Evolutionary conservation across 2,329 filamentous ascomycete genomes (phyloP), one percentile per base, ranked within the genome.

Genomic region (Colletotrichum tropicicola): DNA sequence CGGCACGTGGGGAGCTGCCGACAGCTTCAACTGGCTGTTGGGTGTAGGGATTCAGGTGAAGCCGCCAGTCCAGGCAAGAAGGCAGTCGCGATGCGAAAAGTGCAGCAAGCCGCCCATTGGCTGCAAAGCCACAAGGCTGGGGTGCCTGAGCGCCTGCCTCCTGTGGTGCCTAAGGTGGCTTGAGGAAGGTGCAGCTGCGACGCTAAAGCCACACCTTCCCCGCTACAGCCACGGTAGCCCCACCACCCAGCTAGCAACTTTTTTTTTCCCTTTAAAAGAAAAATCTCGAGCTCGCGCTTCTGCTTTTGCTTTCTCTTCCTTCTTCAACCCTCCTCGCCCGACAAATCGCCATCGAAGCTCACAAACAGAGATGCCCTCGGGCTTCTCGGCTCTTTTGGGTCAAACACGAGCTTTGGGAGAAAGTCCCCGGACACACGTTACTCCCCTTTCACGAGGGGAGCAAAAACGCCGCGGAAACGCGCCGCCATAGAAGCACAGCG

Each of bases 301-400:
- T 27, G 1, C 4, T 69, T 71, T 70, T 60, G 68, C 74, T 72
- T 72, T 71, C 75, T 68, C 76, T 77, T 75, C 77, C 74, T 78
- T 74, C 77, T 77, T 76, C 81, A 83, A 88, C 88, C 89, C 90
- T 92, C 89, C 93, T 97, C 94, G 94, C 87, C 94, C 93, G 89
- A 98, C 93, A 93, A 93, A 97, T 98, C 95, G 95, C 94, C 91
- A 90, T 97, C 94, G 91, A 97, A 98, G 95, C 94, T 93, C 82
- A 94, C 92, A 91, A 83, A 97, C 93, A 91, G 93, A 92, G 85
- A 87, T 75, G 73, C 78, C 72, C 74, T 70, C 68, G 30, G 47
- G 23, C 48, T 44, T 66, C 59, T 64, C 73, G 75, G 73, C 69
- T 72, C 73, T 79, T 70, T 80, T 76, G 77, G 74, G 69, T 76